phyloP scores from a whole-genome alignment of 495 filamentous ascomycete species.

The Lepraria neglecta region DNA sequence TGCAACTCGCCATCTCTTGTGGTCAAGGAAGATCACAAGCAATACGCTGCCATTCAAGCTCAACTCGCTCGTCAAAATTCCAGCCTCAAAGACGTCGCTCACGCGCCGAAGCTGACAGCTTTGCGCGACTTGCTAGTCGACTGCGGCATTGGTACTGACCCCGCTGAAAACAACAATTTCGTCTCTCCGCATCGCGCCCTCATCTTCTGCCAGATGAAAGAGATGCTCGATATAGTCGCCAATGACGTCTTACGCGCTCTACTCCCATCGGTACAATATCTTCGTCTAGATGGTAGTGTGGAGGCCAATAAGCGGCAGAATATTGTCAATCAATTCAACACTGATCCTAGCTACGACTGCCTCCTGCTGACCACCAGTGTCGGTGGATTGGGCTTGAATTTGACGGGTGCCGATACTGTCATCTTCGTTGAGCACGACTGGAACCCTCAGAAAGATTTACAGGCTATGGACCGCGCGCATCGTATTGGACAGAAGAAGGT shows the following conservation, averaged over 20 bases:
- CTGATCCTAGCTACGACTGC: slow-evolving; percentile 90
- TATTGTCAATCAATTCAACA: slow-evolving; percentile 98
- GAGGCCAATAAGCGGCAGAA: slow-evolving; percentile 87
- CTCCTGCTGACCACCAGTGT: slow-evolving; percentile 90
- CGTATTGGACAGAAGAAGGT: slow-evolving; percentile 99
- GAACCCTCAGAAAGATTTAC: slow-evolving; percentile 98
- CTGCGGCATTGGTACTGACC: slow-evolving; percentile 80
- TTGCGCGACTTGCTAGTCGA: slow-evolving; percentile 85
- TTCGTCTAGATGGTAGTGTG: slow-evolving; percentile 86
- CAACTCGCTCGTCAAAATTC: slow-evolving; percentile 66
- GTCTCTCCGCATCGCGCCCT: slow-evolving; percentile 93
- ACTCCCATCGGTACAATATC: slow-evolving; percentile 78
- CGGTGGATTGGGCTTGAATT: slow-evolving; percentile 87
- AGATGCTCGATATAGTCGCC: slow-evolving; percentile 98
- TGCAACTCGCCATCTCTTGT: slow-evolving; percentile 96
- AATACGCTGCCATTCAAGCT: slow-evolving; percentile 76
- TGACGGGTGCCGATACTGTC: slow-evolving; percentile 95
- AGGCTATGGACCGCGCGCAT: slow-evolving; percentile 98
- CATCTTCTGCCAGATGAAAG: slow-evolving; percentile 98
- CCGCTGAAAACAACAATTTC: slow-evolving; percentile 56
- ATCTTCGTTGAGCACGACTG: slow-evolving; percentile 99
- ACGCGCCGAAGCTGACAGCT: slow-evolving; percentile 89
- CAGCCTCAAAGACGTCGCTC: slow-evolving; percentile 71
- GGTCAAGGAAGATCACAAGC: slow-evolving; percentile 85
- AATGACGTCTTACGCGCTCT: slow-evolving; percentile 79